Conservation (phyloP, 1,284 basidiomycete species). For the Jaminaea rosea region DNA sequence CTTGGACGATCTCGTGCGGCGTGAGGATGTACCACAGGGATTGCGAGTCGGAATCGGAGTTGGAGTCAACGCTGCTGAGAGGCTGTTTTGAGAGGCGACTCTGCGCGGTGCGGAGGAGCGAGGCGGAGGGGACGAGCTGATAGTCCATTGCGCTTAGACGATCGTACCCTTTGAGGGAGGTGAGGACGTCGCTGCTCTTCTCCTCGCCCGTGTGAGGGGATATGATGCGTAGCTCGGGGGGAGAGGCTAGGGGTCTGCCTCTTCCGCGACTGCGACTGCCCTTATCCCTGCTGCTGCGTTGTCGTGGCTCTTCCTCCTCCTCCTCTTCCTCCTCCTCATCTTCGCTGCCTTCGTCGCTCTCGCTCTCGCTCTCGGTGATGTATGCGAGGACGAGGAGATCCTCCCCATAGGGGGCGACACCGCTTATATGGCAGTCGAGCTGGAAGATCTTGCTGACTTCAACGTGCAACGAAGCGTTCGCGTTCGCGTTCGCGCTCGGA, state of each 20-base stretch:
- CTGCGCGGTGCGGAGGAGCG: conserved; percentile 6
- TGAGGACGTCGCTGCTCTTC: conserved; percentile 73
- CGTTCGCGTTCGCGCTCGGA: no score
- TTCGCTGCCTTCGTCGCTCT: conserved; percentile 54
- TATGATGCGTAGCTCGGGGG: conserved; percentile 86
- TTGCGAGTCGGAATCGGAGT: conserved; percentile 18
- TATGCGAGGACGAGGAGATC: conserved; percentile 72
- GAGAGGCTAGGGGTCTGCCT: no score
- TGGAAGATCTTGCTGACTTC: conserved; percentile 88
- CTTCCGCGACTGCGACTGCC: no score
- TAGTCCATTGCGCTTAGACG: conserved; percentile 91
- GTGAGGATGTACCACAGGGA: conserved; percentile 68
- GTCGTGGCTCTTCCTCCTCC: conserved; percentile 1
- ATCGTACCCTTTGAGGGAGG: conserved; percentile 67
- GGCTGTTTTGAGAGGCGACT: background rate
- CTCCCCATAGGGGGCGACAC: conserved; percentile 66
- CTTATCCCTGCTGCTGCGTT: conserved; percentile 57
- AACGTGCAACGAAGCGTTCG: conserved; percentile 51
- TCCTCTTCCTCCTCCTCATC: conserved; percentile 6
- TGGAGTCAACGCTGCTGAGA: no score
- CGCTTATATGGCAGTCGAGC: conserved; percentile 89
- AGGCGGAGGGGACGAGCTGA: conserved; percentile 52
- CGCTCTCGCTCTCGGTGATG: conserved; percentile 47
- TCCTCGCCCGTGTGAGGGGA: conserved; percentile 74
- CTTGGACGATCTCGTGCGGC: conserved; percentile 76